Evolutionary conservation across 495 filamentous ascomycete species (phyloP).

Genomic region (Penicillium paradoxum): DNA sequence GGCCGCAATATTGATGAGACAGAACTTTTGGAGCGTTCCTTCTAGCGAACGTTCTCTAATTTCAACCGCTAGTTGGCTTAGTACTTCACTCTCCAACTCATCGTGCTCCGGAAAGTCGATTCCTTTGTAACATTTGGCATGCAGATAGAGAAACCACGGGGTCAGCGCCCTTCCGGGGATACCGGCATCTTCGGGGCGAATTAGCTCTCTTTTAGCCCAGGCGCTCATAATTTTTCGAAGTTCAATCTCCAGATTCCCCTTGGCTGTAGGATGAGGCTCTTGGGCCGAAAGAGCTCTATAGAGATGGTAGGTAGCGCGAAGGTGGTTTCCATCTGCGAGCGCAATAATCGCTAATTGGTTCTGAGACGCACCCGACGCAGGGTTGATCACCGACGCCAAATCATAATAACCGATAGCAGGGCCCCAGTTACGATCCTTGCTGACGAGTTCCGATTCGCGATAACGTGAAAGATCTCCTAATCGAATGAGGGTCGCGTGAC

Average conservation of each 20-base stretch:
- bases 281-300: conserved; percentile 73
- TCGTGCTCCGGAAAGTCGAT: conserved; percentile 65
- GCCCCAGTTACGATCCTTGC: conserved; percentile 69
- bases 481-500: conserved; percentile 76
- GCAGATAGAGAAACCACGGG: conserved; percentile 82
- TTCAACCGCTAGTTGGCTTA: conserved; percentile 67
- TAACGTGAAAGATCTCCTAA: conserved; percentile 92
- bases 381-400: conserved; percentile 72
- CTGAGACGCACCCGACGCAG: conserved; percentile 72
- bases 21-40: conserved; percentile 67
- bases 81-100: conserved; percentile 80
- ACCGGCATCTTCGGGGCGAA: conserved; percentile 47
- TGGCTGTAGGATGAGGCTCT: conserved; percentile 67
- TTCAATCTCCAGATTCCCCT: conserved; percentile 70
- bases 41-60: conserved; percentile 65
- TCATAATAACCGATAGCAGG: conserved; percentile 80
- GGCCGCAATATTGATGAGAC: conserved; percentile 80
- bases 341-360: conserved; percentile 88
- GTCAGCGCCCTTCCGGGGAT: conserved; percentile 52
- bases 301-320: conserved; percentile 81
- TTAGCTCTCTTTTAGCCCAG: conserved; percentile 57
- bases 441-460: conserved; percentile 62
- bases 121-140: conserved; percentile 77
- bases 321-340: conserved; percentile 65
- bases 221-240: conserved; percentile 65